Evolutionary conservation across 176 grass and related monocot species (phyloP), one percentile per base, ranked within the genome.

Genomic region (Canna indica): DNA sequence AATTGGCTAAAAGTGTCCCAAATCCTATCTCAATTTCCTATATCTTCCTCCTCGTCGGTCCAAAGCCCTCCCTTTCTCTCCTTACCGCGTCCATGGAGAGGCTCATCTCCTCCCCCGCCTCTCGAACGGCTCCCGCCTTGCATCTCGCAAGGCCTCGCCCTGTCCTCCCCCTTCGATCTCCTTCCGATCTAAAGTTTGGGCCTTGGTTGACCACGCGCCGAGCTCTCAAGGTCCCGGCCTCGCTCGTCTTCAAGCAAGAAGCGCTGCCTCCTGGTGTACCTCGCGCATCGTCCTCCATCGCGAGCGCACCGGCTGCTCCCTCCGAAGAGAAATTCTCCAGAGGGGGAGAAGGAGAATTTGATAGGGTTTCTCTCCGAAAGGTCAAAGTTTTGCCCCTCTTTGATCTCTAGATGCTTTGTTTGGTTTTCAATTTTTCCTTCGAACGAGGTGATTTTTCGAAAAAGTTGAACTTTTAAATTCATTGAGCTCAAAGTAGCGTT

Each of bases 91-190:
- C 59, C 61, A 85, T 90, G 87, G 83, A 89, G 68, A 83, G 79
- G 76, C 79, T 89, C 62, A 82, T 89, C 78, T 84, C 86, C 73
- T 60, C 64, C 36, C 56, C 16, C 74, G 33, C 61, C 46, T 77
- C 83, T 36, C 73, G 74, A 34, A 34, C 72, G 14, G 28, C 44
- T 47, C 68, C 83, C 50, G 26, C 72, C 31, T 3, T 22, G 75
- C 25, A 79, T 33, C 24, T 36, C 39, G 14, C 63, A 18, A 38
- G 63, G 8, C 27, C 0, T 39, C 68, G 45, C 20, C 73, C 77
- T 48, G 13, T 69, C 41, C 45, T 81, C 27, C 56, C 34, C n/a
- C 41, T 39, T 69, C 65, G 72, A 32, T 36, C 71, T 24, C 41
- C 72, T 39, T 30, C 22, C 30, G 36, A 36, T 17, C 42, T 24